phyloP scores from a whole-genome alignment of 805 yeast species.

The Lipomyces oligophaga region DNA sequence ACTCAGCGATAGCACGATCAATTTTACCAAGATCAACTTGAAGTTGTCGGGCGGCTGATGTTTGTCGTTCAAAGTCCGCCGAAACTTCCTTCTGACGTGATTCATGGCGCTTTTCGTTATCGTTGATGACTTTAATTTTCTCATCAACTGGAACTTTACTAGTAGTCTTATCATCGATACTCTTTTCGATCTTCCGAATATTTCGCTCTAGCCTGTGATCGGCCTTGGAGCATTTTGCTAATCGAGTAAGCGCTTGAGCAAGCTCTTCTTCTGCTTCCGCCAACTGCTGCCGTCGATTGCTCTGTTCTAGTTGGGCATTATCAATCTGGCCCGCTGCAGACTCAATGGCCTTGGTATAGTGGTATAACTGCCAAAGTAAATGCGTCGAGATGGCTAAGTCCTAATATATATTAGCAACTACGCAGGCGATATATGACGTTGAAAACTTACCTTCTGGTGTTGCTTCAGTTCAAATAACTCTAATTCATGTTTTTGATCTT shows the following conservation, averaged over 20 bases:
- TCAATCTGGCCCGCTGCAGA: conserved; percentile 33
- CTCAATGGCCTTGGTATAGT: conserved; percentile 44
- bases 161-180: conserved; percentile 43
- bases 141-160: conserved; percentile 62
- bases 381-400: conserved; percentile 42
- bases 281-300: conserved; percentile 10
- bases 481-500: conserved; percentile 69
- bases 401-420: conserved; percentile 7
- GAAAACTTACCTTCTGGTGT: conserved; percentile 42
- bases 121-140: conserved; percentile 47
- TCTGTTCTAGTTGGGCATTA: conserved; percentile 13
- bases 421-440: background rate
- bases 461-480: conserved; percentile 58
- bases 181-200: conserved; percentile 39
- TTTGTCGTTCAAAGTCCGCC: conserved; percentile 53
- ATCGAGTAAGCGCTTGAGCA: conserved; percentile 20
- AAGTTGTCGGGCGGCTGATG: conserved; percentile 42
- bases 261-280: conserved; percentile 7
- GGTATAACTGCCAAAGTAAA: conserved; percentile 63
- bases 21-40: conserved; percentile 49
- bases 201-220: conserved; percentile 38
- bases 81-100: conserved; percentile 49
- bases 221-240: conserved; percentile 20
- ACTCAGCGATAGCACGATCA: conserved; percentile 41
- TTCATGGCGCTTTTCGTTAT: conserved; percentile 43